Conservation (phyloP, 768 basidiomycete genomes). For the Boletus eberwhitei region DNA sequence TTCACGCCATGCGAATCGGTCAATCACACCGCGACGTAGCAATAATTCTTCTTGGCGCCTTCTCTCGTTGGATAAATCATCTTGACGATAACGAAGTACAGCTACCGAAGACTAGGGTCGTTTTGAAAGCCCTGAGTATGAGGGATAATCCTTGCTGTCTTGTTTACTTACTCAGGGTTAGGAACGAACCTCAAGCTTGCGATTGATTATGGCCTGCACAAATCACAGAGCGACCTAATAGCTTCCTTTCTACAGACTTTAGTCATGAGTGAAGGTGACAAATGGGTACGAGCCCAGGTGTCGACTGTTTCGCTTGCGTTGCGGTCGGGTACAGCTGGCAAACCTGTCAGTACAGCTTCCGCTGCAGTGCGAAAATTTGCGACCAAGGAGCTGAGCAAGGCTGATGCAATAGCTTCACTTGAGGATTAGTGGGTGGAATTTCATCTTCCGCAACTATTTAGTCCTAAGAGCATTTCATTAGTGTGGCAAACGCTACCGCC, state of each 20-base stretch:
- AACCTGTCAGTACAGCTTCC: constrained; percentile 74
- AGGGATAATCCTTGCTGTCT: constrained; percentile 66
- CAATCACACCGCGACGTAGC: constrained; percentile 76
- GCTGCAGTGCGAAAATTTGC: constrained; percentile 82
- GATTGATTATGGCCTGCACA: constrained; percentile 83
- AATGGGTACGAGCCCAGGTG: constrained; percentile 77
- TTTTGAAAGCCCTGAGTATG: constrained; percentile 78
- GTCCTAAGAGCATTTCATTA: constrained; percentile 26
- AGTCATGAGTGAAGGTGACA: constrained; percentile 94
- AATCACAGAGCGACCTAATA: constrained; percentile 77
- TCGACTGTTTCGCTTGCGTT: constrained; percentile 68
- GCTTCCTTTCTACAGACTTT: constrained; percentile 93
- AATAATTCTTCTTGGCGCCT: constrained; percentile 83
- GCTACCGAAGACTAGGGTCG: constrained; percentile 61
- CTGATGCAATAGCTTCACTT: constrained; percentile 71
- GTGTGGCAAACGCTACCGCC: constrained; percentile 84
- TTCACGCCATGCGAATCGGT: constrained; percentile 86
- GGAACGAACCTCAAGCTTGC: constrained; percentile 87
- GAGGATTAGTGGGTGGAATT: constrained; percentile 80
- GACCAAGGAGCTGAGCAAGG: constrained; percentile 79
- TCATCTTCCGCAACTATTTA: not conserved
- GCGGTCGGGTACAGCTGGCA: constrained; percentile 59
- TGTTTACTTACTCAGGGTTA: constrained; percentile 63
- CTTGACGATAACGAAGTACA: constrained; percentile 77
- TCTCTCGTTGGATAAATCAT: constrained; percentile 89